These are phyloP conservation scores for Neurospora sublineolata DNA, from an alignment of 495 filamentous ascomycete genomes.

Conservation along the genomic window DNA sequence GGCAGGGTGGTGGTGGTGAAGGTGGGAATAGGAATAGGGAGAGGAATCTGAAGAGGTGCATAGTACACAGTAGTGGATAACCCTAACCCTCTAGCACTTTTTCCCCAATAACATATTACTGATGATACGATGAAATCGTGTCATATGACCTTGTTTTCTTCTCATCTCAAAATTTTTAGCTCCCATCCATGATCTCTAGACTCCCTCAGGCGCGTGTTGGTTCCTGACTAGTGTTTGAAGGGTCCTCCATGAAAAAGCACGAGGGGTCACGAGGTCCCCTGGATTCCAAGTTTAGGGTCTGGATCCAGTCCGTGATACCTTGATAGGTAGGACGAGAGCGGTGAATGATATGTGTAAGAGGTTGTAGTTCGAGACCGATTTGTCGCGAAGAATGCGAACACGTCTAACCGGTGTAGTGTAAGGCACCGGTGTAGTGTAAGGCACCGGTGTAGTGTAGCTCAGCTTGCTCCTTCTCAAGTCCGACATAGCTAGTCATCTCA, in stretches of 20 bases:
- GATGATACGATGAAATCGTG: not conserved
- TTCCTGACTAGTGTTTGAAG: constrained; percentile 11
- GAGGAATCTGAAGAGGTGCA: not conserved
- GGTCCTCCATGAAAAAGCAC: constrained; percentile 1
- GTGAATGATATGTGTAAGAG: not conserved
- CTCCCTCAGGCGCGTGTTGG: not conserved
- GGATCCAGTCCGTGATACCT: not conserved
- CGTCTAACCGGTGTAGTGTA: not conserved
- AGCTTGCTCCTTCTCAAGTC: not conserved
- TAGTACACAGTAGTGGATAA: too few relatives aligned
- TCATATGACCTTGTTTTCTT: constrained; percentile 8
- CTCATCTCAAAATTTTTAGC: not conserved
- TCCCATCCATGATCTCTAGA: too few relatives aligned
- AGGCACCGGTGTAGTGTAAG: not conserved
- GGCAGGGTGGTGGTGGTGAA: not conserved
- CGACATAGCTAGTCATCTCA: not conserved
- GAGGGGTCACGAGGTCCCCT: constrained; percentile 7
- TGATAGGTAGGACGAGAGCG: not conserved
- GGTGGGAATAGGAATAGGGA: too few relatives aligned
- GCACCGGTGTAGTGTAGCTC: not conserved
- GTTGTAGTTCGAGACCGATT: not conserved
- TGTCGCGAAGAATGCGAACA: not conserved
- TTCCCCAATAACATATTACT: not conserved
- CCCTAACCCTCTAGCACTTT: not conserved
- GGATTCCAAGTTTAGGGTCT: not conserved